These are phyloP conservation scores for Teratosphaeria nubilosa DNA, from an alignment of 2,329 filamentous ascomycete species.

Conservation along the genomic window DNA sequence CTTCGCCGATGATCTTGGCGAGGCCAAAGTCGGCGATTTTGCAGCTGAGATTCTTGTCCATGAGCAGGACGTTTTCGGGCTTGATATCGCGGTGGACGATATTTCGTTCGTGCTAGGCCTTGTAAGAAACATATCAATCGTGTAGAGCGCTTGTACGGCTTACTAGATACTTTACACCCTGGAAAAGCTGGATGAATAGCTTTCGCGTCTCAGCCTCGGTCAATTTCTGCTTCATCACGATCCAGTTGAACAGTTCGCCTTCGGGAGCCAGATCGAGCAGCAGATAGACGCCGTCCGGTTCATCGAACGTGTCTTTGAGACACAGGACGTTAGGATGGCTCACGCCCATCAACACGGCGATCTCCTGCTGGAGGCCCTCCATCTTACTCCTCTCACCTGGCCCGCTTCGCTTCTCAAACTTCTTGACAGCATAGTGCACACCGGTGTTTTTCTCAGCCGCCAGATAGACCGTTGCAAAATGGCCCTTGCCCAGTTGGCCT, in stretches of 20 bases:
- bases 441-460: slow-evolving; percentile 81
- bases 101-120: slow-evolving; percentile 77
- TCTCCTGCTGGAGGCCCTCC: slow-evolving; percentile 86
- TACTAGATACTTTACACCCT: slow-evolving; percentile 91
- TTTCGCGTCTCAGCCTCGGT: slow-evolving; percentile 75
- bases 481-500: slow-evolving; percentile 82
- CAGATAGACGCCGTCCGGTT: slow-evolving; percentile 80
- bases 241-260: slow-evolving; percentile 92
- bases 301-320: slow-evolving; percentile 89
- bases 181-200: slow-evolving; percentile 82
- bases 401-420: slow-evolving; percentile 79
- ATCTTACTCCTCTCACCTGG: slow-evolving; percentile 73
- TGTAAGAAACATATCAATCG: neutral
- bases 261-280: slow-evolving; percentile 84
- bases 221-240: slow-evolving; percentile 82
- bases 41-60: slow-evolving; percentile 72
- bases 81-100: slow-evolving; percentile 98
- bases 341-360: slow-evolving; percentile 93
- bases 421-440: slow-evolving; percentile 80
- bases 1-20: slow-evolving; percentile 96
- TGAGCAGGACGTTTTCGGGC: slow-evolving; percentile 86
- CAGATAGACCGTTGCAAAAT: slow-evolving; percentile 88
- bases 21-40: slow-evolving; percentile 95
- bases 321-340: slow-evolving; percentile 89
- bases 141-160: slow-evolving; percentile 22